phyloP scores from a whole-genome alignment of 2,329 filamentous ascomycete species.

The Zymoseptoria pseudotritici region DNA sequence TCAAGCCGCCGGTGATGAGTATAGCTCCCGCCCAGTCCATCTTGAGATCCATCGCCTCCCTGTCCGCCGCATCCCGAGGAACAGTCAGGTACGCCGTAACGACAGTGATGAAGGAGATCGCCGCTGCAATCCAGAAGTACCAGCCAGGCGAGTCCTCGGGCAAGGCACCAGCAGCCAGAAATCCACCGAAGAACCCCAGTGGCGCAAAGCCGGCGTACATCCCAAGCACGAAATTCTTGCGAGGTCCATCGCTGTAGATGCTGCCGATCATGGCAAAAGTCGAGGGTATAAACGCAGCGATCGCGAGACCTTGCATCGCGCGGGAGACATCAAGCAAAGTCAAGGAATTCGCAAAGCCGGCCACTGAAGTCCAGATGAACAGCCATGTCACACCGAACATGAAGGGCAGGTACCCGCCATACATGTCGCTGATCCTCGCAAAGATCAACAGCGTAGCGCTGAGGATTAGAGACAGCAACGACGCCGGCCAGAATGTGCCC shows the following conservation, averaged over 20 bases:
- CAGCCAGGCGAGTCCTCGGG: conserved; percentile 20
- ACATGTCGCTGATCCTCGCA: conserved; percentile 30
- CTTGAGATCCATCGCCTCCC: conserved; percentile 25
- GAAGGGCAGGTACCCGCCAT: conserved; percentile 30
- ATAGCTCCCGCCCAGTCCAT: conserved; percentile 32
- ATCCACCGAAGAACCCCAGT: conserved; percentile 31
- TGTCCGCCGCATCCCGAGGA: conserved; percentile 26
- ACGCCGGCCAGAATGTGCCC: conserved; percentile 31
- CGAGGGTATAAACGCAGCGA: conserved; percentile 30
- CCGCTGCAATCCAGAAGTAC: conserved; percentile 31
- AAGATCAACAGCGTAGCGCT: conserved; percentile 28
- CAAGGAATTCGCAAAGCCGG: conserved; percentile 23
- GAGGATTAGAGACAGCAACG: conserved; percentile 28
- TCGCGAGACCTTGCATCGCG: conserved; percentile 32
- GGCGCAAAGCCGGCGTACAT: conserved; percentile 32
- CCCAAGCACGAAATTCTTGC: conserved; percentile 29
- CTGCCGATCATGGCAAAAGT: conserved; percentile 29
- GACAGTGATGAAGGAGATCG: conserved; percentile 21
- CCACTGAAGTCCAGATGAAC: conserved; percentile 28
- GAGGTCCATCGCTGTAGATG: conserved; percentile 27
- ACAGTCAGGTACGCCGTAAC: conserved; percentile 28
- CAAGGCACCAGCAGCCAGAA: conserved; percentile 27
- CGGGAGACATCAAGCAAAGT: conserved; percentile 27
- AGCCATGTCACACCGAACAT: conserved; percentile 31
- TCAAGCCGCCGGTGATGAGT: conserved; percentile 29